Base-by-base conservation (phyloP, 2,329 filamentous ascomycete species). In the Ceratocystis huliohia region DNA sequence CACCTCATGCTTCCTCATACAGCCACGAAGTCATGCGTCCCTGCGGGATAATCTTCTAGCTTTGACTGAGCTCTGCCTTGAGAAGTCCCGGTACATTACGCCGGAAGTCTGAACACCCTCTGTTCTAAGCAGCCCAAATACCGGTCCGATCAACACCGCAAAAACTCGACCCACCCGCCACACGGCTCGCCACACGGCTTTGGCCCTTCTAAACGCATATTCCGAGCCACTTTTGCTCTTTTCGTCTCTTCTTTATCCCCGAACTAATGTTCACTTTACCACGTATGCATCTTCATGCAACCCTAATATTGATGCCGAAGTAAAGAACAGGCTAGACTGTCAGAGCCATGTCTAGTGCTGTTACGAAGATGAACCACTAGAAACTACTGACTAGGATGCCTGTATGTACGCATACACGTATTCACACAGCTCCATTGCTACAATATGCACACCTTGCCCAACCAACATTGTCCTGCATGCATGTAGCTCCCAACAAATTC, bases 201-300 rank as follows among this genome's bases (percentile, higher is more conserved):
- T n/a, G 56, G 7, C 56, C 8, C 28, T n/a, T n/a, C 56, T n/a
- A 59, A 10, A 59, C 28, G 17, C 56, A 59, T 30, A n/a, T 59
- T 30, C 56, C 28, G 56, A 59, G n/a, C 13, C 30, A 37, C 1
- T 30, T 59, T 50, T 33, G 13, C 46, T 64, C 46, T 22, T 56
- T 64, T 56, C 46, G n/a, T 37, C 48, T 37, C 41, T 37, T 53
- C 56, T 59, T 59, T 41, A 41, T 56, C 15, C 45, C 33, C 46
- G 7, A 22, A 17, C 28, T 50, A 8, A 17, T 33, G 5, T 15
- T 25, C 41, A 5, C 6, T 45, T 25, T 62, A 20, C 37, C 6
- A 45, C 45, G 20, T 41, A 13, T 62, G 20, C 33, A 63, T 45
- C 8, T 7, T 7, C 28, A 10, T 10, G 25, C 33, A 59, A 37